Conservation (phyloP, 768 basidiomycete genomes). For the Leccinellum albellum region DNA sequence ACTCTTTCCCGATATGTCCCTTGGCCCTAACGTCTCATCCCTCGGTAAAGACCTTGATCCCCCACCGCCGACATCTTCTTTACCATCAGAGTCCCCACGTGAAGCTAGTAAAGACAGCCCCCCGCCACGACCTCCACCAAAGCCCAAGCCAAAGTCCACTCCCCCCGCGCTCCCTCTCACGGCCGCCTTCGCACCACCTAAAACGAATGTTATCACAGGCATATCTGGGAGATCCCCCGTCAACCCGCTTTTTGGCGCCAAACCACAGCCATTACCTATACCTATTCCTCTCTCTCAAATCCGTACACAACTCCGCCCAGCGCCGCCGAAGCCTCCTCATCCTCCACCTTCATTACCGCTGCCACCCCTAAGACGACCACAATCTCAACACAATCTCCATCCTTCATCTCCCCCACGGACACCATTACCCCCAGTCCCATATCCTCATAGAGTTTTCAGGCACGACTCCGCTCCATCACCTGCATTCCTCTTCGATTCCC, state of each 20-base stretch:
- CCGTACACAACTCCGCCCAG: conserved; percentile 27
- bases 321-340: conserved; percentile 21
- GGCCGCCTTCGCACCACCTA: conserved; percentile 14
- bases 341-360: conserved; percentile 21
- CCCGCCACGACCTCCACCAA: conserved; percentile 22
- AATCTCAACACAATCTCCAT: conserved; percentile 14
- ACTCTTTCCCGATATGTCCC: conserved; percentile 12
- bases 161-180: conserved; percentile 8
- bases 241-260: conserved; percentile 20
- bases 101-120: conserved; percentile 12
- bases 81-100: conserved; percentile 2
- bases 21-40: conserved; percentile 8
- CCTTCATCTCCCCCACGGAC: conserved; percentile 1
- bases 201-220: conserved; percentile 17
- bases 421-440: conserved; percentile 10
- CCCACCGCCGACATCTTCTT: not conserved
- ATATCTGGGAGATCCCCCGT: conserved; percentile 23
- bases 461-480: not conserved
- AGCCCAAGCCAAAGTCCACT: conserved; percentile 17
- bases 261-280: conserved; percentile 24
- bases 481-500: conserved; percentile 6
- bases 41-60: conserved; percentile 10
- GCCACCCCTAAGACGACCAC: conserved; percentile 18
- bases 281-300: conserved; percentile 28
- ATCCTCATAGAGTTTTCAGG: conserved; percentile 1